Evolutionary conservation across 1,284 basidiomycete genomes (phyloP).

Genomic region (Moesziomyces parantarcticus): DNA sequence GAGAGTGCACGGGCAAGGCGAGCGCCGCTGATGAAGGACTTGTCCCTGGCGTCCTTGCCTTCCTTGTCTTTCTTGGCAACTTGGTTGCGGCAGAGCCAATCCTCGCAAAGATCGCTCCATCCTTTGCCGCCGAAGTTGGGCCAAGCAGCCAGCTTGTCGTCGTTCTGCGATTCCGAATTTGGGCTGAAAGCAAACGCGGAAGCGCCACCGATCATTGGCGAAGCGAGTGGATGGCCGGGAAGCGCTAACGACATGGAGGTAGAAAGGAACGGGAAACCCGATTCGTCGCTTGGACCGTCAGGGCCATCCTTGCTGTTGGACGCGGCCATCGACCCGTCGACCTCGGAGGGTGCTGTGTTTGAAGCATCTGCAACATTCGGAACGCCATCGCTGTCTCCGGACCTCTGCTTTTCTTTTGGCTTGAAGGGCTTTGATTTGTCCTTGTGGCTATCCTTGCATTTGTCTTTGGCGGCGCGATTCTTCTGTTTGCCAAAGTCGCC

Average conservation of each 20-base stretch:
- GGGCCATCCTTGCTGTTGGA: constrained; percentile 3
- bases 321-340: constrained; percentile 10
- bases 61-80: constrained; percentile 28
- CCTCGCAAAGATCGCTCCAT: constrained; percentile 68
- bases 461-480: constrained; percentile 40
- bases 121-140: constrained; percentile 54
- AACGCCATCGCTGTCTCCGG: constrained; percentile 27
- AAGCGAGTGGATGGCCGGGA: constrained; percentile 29
- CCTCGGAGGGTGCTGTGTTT: constrained; percentile 5
- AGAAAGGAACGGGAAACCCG: constrained; percentile 24
- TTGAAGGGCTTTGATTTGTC: constrained; percentile 42
- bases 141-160: constrained; percentile 25
- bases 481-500: constrained; percentile 52
- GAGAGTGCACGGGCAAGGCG: constrained; percentile 39
- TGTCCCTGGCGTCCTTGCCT: constrained; percentile 25
- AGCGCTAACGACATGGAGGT: constrained; percentile 20
- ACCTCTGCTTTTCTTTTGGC: constrained; percentile 40
- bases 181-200: constrained; percentile 25
- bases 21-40: constrained; percentile 37
- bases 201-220: constrained; percentile 40
- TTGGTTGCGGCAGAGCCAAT: constrained; percentile 67
- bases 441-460: constrained; percentile 17
- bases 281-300: constrained; percentile 10
- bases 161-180: neutral
- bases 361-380: constrained; percentile 3